Base-by-base conservation (phyloP, 306 rosid genomes). In the Corylus heterophylla region DNA sequence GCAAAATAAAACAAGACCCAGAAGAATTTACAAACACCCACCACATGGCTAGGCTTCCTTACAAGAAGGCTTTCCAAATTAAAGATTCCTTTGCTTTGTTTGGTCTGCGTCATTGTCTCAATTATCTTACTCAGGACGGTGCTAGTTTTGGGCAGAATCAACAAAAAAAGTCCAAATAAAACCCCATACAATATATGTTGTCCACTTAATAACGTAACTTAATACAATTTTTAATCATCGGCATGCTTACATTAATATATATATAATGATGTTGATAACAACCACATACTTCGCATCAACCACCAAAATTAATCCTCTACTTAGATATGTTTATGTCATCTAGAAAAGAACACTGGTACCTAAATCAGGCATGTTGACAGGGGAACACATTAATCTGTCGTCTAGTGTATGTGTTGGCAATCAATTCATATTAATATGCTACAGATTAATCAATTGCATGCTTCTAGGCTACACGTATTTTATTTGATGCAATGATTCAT, bases 21-120 rank as follows among this genome's bases (percentile, higher is more conserved):
- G 12, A 73, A 73, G 73, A 82, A 27, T 76, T 74, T 68, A 47
- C 69, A 20, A 25, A 12, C 55, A 29, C 58, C 39, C 9, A 29
- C 25, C 73, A 2, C 44, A 8, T 48, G 8, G 14, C 39, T 27
- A 31, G 48, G 31, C 49, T 54, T 50, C 54, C 25, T 59, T 16
- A 35, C 56, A 44, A 49, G 48, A 69, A 35, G 10, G 58, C 54
- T 47, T 63, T 82, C 81, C 52, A 22, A 84, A 62, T 69, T 67
- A 22, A 74, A 85, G 88, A 88, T 77, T 81, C 86, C 63, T 76
- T 76, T 79, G n/a, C 80, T 54, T 54, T 79, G 78, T 79, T 79
- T 83, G 83, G 78, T 75, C 48, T 54, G 37, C 1, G 58, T 75
- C 81, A 35, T 49, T 71, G 55, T 71, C 64, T 14, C 20, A 48